phyloP scores from a whole-genome alignment of 2,329 filamentous ascomycete genomes.

The Fusarium vanettenii region DNA sequence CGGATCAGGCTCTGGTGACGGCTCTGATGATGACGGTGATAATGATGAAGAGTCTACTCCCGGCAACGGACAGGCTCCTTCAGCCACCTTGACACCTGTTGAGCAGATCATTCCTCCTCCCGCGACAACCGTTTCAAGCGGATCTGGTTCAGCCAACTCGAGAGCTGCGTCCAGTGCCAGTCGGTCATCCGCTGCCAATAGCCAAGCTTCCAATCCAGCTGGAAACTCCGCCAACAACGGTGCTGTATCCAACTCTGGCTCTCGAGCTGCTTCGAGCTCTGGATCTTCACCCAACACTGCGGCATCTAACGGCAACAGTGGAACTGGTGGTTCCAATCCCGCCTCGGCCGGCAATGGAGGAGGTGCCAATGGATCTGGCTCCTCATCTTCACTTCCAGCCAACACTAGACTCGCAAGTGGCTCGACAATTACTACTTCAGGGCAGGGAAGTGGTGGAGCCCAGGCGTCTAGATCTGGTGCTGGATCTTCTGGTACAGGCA shows the following conservation, averaged over 20 bases:
- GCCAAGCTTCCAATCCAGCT: background rate
- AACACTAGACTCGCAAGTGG: background rate
- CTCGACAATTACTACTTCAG: background rate
- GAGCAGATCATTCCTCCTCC: background rate
- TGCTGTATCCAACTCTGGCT: background rate
- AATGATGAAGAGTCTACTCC: background rate
- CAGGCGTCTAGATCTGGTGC: background rate
- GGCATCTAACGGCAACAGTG: background rate
- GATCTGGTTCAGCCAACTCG: background rate
- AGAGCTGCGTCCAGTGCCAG: background rate
- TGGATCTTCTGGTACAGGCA: background rate
- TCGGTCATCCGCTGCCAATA: background rate
- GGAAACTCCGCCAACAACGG: background rate
- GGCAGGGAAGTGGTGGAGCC: background rate
- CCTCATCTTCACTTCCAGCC: background rate
- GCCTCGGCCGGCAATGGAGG: background rate
- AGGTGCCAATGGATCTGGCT: background rate
- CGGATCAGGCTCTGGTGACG: background rate
- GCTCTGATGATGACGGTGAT: background rate
- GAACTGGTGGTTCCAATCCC: background rate
- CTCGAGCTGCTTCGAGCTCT: background rate
- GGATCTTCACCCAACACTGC: background rate
- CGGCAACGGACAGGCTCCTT: background rate
- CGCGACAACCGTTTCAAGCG: rapidly evolving
- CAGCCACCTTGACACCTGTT: background rate